Conservation (phyloP, 2,329 filamentous ascomycete genomes). For the Stachybotrys chartarum region DNA sequence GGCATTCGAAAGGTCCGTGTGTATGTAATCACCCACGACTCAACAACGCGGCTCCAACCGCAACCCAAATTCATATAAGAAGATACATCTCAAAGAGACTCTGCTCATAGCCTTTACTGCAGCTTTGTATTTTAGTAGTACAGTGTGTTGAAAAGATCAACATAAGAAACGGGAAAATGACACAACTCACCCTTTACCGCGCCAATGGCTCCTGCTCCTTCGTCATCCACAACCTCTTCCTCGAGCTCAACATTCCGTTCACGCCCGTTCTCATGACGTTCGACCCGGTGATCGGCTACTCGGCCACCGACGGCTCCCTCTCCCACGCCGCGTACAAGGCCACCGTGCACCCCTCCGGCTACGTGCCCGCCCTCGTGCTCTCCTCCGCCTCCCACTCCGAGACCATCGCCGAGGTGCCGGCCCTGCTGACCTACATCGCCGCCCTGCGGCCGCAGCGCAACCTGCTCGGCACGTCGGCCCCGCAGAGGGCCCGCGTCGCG, state of each 20-base stretch:
- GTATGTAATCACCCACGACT: not conserved
- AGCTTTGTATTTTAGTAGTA: no score
- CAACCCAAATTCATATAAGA: no score
- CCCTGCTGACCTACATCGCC: conserved; percentile 23
- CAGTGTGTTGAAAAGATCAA: not conserved
- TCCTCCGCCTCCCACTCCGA: not conserved
- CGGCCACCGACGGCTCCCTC: conserved; percentile 23
- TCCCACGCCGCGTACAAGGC: conserved; percentile 16
- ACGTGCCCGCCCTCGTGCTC: conserved; percentile 21
- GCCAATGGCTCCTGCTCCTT: conserved; percentile 21
- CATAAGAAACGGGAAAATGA: conserved; percentile 2
- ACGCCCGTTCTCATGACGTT: conserved; percentile 9
- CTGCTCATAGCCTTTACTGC: no score
- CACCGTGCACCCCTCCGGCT: conserved; percentile 19
- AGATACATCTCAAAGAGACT: no score
- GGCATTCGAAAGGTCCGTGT: not conserved
- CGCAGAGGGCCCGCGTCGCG: conserved; percentile 15
- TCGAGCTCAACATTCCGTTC: conserved; percentile 19
- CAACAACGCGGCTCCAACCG: not conserved
- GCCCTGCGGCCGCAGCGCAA: conserved; percentile 8
- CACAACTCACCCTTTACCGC: conserved; percentile 20
- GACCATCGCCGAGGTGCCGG: conserved; percentile 24
- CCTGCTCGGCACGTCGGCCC: conserved; percentile 10
- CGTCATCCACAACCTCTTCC: conserved; percentile 19
- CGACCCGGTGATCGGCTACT: conserved; percentile 9